phyloP scores from a whole-genome alignment of 805 yeast species.

The Zygoascus tannicola region DNA sequence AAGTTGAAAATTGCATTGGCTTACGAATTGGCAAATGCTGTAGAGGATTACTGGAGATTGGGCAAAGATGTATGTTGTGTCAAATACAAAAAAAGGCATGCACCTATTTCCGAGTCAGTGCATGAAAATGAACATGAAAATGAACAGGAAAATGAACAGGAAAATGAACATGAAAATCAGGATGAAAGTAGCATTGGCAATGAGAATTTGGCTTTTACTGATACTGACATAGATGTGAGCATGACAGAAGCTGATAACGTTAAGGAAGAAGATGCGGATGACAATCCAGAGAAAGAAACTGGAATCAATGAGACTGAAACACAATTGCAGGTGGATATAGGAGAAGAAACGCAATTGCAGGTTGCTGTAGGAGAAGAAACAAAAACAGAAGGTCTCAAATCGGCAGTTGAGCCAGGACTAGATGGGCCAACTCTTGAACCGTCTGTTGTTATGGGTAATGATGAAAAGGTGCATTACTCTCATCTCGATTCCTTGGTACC shows the following conservation, averaged over 20 bases:
- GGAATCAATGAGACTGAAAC: slow-evolving; percentile 8
- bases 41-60: slow-evolving; percentile 66
- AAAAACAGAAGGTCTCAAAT: neutral
- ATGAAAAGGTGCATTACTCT: neutral
- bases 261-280: neutral
- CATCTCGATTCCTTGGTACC: slow-evolving; percentile 13
- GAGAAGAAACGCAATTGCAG: slow-evolving; percentile 12
- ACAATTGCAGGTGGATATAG: slow-evolving; percentile 5
- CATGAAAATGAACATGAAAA: slow-evolving; percentile 3
- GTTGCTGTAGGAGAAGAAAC: neutral
- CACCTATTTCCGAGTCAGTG: slow-evolving; percentile 28
- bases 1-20: slow-evolving; percentile 66
- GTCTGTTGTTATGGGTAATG: slow-evolving; percentile 1
- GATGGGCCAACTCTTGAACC: neutral
- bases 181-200: slow-evolving; percentile 7
- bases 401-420: neutral
- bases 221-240: too few species aligned
- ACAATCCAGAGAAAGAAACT: slow-evolving; percentile 2
- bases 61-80: slow-evolving; percentile 62
- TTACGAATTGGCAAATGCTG: slow-evolving; percentile 58
- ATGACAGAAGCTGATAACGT: neutral
- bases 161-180: slow-evolving; percentile 8
- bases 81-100: slow-evolving; percentile 30
- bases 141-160: slow-evolving; percentile 8
- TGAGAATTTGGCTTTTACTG: neutral